Evolutionary conservation across 345 rosid species (phyloP).

Genomic region (Lumnitzera littorea): DNA sequence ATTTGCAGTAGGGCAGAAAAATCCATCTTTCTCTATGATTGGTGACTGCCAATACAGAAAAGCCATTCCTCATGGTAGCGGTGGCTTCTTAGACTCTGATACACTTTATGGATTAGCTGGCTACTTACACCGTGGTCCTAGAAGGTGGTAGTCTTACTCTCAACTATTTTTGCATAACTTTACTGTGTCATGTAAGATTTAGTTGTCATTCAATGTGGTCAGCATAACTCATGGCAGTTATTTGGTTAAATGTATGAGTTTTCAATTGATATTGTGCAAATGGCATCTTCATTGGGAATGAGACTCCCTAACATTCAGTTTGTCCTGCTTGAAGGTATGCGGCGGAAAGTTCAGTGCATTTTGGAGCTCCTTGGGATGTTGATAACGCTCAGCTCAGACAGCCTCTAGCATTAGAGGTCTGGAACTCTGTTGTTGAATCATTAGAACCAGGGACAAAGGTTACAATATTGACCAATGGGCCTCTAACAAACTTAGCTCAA

Average conservation of each 20-base stretch:
- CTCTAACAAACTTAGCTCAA: conserved; percentile 62
- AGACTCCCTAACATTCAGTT: too few relatives aligned
- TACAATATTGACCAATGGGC: conserved; percentile 66
- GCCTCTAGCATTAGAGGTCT: conserved; percentile 55
- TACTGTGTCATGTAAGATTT: too few relatives aligned
- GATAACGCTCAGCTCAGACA: conserved; percentile 59
- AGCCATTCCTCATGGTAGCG: conserved; percentile 63
- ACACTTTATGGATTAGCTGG: conserved; percentile 76
- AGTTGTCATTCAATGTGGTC: too few relatives aligned
- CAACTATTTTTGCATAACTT: too few relatives aligned
- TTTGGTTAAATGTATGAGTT: too few relatives aligned
- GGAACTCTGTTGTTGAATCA: conserved; percentile 40
- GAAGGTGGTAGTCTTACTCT: conserved; percentile 30
- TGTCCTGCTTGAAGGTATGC: conserved; percentile 34
- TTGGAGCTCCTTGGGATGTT: conserved; percentile 61
- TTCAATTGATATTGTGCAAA: too few relatives aligned
- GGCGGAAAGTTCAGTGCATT: conserved; percentile 46
- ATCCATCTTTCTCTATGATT: conserved; percentile 34
- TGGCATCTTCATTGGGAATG: too few relatives aligned
- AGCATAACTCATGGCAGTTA: too few relatives aligned
- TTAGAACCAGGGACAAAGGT: conserved; percentile 36
- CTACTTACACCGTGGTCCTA: conserved; percentile 60
- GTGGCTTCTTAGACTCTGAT: conserved; percentile 72
- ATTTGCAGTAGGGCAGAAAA: conserved; percentile 55
- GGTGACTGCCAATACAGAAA: conserved; percentile 65